phyloP scores from a whole-genome alignment of 2,329 filamentous ascomycete species.

The Ophidiomyces ophidiicola region DNA sequence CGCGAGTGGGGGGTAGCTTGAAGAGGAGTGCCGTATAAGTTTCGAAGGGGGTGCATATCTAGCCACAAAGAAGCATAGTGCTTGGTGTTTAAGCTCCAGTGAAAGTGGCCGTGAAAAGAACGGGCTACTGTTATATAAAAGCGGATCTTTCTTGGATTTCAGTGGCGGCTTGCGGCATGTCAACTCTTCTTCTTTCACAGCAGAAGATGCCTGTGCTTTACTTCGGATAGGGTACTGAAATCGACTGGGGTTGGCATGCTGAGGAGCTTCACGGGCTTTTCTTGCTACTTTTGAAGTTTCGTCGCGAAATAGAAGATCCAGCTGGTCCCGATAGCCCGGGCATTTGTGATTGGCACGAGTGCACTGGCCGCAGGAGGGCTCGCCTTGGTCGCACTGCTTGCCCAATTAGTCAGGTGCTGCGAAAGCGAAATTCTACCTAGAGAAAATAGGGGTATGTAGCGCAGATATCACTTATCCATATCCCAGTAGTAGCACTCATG shows the following conservation, averaged over 20 bases:
- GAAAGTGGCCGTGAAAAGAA: conserved; percentile 3
- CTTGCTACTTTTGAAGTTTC: conserved; percentile 51
- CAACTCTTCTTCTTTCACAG: no score
- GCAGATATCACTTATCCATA: background rate
- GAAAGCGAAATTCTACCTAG: background rate
- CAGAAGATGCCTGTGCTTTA: background rate
- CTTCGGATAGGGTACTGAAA: background rate
- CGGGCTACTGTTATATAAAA: background rate
- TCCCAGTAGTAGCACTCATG: background rate
- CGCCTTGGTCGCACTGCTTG: conserved; percentile 44
- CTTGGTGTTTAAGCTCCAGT: conserved; percentile 21
- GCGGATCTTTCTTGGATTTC: background rate
- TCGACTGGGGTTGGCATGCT: background rate
- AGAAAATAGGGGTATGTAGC: background rate
- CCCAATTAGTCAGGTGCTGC: conserved; percentile 3
- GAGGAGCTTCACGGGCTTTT: conserved; percentile 31
- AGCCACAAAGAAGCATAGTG: conserved; percentile 27
- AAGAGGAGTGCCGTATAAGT: conserved; percentile 20
- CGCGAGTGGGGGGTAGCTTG: conserved; percentile 18
- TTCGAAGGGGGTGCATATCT: conserved; percentile 25
- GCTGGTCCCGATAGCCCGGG: conserved; percentile 52
- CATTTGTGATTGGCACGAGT: conserved; percentile 48
- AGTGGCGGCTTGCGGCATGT: no score
- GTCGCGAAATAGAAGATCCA: conserved; percentile 55
- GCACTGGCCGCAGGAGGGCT: conserved; percentile 52